Percentiles rank a stretch among this genome's conserved stretches.
phyloP scores from a whole-genome alignment of 495 filamentous ascomycete genomes.

The Jackrogersella minutella region DNA sequence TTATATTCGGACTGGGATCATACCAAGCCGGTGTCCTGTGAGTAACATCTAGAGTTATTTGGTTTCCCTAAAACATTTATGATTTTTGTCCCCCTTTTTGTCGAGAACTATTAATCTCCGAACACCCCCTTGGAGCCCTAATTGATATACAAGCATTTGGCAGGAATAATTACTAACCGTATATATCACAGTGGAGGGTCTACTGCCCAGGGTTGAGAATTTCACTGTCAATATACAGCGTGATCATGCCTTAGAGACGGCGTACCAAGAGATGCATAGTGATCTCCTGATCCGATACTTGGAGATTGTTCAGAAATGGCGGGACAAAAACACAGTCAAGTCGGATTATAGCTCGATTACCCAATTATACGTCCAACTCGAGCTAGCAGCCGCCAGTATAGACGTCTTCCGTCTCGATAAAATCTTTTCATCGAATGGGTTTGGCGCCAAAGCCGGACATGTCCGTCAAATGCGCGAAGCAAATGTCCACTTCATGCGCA shows the following conservation, averaged over 20 bases:
- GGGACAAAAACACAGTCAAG: conserved; percentile 2
- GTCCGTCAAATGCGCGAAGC: conserved; percentile 29
- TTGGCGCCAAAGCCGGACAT: conserved; percentile 16
- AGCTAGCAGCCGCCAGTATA: conserved; percentile 36
- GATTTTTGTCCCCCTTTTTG: too few species aligned
- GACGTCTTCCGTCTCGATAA: conserved; percentile 30
- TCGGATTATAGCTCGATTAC: not conserved
- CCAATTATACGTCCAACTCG: conserved; percentile 7
- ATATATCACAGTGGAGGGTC: conserved; percentile 29
- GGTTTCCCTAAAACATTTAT: not conserved
- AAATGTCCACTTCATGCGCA: conserved; percentile 18
- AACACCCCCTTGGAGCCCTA: too few species aligned
- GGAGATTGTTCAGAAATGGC: not conserved
- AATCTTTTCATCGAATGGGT: conserved; percentile 10
- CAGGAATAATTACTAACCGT: not conserved
- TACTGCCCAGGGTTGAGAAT: conserved; percentile 37
- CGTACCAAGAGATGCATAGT: conserved; percentile 33
- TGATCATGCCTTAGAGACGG: conserved; percentile 4
- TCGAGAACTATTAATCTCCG: too few species aligned
- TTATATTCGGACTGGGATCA: conserved; percentile 30
- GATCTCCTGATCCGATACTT: conserved; percentile 33
- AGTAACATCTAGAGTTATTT: not conserved
- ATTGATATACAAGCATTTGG: too few species aligned
- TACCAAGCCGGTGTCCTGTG: conserved; percentile 11
- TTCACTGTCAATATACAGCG: conserved; percentile 37